These are phyloP conservation scores for Colletotrichum scovillei DNA, from an alignment of 2,329 filamentous ascomycete species.

Conservation along the genomic window DNA sequence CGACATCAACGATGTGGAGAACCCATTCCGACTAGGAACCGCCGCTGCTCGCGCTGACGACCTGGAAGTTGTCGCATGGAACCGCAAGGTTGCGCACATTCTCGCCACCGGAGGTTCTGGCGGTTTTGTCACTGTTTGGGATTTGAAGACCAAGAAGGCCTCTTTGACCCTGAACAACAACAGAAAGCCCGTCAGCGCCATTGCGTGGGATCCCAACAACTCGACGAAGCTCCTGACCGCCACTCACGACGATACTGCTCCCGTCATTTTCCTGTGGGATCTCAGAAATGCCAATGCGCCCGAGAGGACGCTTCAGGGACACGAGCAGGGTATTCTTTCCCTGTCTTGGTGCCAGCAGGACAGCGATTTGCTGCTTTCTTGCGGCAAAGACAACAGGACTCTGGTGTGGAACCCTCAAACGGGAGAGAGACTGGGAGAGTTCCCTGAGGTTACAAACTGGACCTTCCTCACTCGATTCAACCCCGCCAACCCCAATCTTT, in stretches of 20 bases:
- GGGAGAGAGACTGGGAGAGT: conserved; percentile 88
- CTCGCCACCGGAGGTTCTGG: conserved; percentile 92
- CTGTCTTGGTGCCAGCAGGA: conserved; percentile 97
- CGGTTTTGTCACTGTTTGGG: conserved; percentile 98
- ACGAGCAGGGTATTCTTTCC: conserved; percentile 92
- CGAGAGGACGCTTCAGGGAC: conserved; percentile 88
- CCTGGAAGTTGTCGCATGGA: conserved; percentile 97
- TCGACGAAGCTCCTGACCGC: conserved; percentile 95
- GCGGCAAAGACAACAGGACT: conserved; percentile 95
- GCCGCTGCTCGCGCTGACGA: conserved; percentile 91
- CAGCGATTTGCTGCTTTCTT: conserved; percentile 87
- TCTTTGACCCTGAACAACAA: conserved; percentile 96
- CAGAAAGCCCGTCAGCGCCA: conserved; percentile 92
- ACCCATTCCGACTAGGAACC: conserved; percentile 89
- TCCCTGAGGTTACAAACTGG: conserved; percentile 99
- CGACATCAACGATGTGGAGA: conserved; percentile 89
- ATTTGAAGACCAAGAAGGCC: conserved; percentile 97
- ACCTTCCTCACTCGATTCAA: conserved; percentile 96
- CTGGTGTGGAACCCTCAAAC: conserved; percentile 97
- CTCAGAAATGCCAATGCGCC: conserved; percentile 95
- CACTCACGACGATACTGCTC: conserved; percentile 88
- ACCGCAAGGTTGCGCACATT: conserved; percentile 97
- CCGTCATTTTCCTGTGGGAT: conserved; percentile 93
- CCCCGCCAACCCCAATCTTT: conserved; percentile 89
- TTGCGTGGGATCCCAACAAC: conserved; percentile 97